phyloP scores from a whole-genome alignment of 257 asterid genomes.

The Solanum rostratum region DNA sequence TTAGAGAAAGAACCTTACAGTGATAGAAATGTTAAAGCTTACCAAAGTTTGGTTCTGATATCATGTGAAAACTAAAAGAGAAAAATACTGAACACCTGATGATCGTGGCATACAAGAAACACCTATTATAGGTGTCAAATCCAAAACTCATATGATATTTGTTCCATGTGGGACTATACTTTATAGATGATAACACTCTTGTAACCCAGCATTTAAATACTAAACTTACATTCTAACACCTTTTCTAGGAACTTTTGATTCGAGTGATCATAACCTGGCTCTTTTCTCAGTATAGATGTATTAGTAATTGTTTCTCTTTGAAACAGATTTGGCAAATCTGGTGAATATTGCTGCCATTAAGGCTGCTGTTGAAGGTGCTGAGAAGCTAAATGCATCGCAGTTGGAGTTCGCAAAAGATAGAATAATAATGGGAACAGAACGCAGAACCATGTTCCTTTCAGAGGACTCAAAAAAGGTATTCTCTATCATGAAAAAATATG shows the following conservation, averaged over 20 bases:
- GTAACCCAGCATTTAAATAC: neutral
- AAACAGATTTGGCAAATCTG: slow-evolving; percentile 79
- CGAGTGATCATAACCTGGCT: neutral
- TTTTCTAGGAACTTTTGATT: neutral
- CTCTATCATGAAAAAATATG: neutral
- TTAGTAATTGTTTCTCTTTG: neutral
- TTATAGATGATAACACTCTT: neutral
- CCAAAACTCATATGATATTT: neutral
- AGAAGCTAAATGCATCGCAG: slow-evolving; percentile 63
- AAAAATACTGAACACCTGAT: neutral
- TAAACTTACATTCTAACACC: neutral
- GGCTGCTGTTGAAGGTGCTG: slow-evolving; percentile 98
- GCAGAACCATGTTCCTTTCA: slow-evolving; percentile 87
- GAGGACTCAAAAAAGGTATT: slow-evolving; percentile 91
- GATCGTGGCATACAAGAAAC: neutral
- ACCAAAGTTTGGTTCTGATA: neutral
- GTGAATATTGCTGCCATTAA: slow-evolving; percentile 94
- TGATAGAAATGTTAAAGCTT: neutral
- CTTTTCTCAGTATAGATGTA: neutral
- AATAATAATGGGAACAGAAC: slow-evolving; percentile 96
- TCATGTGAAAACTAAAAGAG: neutral
- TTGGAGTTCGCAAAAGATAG: slow-evolving; percentile 96
- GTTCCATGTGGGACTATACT: neutral
- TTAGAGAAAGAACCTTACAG: neutral
- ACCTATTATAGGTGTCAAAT: neutral